Conservation (phyloP, 495 filamentous ascomycete species). For the Aspergillus sparsus region DNA sequence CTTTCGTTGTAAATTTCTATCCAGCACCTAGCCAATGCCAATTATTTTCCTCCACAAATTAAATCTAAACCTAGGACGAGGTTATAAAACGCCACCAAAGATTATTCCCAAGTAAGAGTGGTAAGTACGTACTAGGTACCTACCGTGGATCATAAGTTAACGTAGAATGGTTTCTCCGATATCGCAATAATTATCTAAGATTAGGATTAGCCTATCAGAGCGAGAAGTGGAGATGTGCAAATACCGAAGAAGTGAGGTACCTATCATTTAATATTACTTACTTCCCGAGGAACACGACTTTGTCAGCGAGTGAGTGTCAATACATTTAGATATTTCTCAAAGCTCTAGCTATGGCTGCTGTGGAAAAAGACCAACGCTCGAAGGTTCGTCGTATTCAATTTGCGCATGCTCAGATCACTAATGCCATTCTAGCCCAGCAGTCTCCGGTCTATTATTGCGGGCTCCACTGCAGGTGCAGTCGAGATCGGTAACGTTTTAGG, state of each 20-base stretch:
- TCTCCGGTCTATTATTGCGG: conserved; percentile 83
- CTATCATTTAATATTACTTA: too few relatives aligned
- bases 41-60: conserved; percentile 26
- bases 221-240: too few relatives aligned
- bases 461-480: conserved; percentile 86
- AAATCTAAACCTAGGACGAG: background rate
- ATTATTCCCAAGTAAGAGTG: background rate
- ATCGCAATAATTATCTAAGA: too few relatives aligned
- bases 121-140: conserved; percentile 1
- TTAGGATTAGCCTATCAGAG: too few relatives aligned
- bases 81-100: background rate
- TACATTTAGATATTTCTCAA: background rate
- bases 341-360: conserved; percentile 42
- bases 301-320: too few relatives aligned
- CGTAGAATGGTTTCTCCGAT: conserved; percentile 2
- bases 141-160: background rate
- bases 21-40: conserved; percentile 38
- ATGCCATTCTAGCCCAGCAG: conserved; percentile 63
- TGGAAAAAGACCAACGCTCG: conserved; percentile 41
- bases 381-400: conserved; percentile 38
- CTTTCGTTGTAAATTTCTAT: conserved; percentile 8
- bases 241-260: too few relatives aligned
- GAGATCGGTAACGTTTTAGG: conserved; percentile 71
- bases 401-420: conserved; percentile 21
- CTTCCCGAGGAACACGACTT: too few relatives aligned